Evolutionary conservation across 805 yeast species (phyloP), one percentile per base, ranked within the genome.

Genomic region (Candida gorgasii): DNA sequence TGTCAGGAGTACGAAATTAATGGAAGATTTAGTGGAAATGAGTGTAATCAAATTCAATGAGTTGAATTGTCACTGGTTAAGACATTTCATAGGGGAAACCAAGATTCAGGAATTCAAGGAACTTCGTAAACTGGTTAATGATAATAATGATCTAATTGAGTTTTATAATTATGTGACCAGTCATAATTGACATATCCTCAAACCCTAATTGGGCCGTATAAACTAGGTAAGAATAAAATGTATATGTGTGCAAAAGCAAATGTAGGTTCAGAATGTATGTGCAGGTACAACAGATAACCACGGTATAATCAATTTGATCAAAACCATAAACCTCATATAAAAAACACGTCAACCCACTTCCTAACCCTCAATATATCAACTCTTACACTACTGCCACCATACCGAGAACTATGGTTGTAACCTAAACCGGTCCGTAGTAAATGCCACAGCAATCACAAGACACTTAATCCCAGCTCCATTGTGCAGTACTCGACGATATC

Each of bases 41-140:
- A n/a, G 19, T 8, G 20, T 30, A 8, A 20, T 30, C 2, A 26
- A 43, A 17, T 50, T 43, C 36, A 43, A 46, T 27, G 36, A 36
- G 9, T 38, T 52, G 24, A 47, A 48, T 24, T 36, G 46, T 16
- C 19, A 35, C 26, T 53, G 59, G 59, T 29, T 51, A 15, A 37
- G 33, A 12, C 39, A 28, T 8, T 47, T 51, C 11, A 47, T 57
- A n/a, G 58, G 59, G 2, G 40, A 47, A 9, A 24, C 43, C 14
- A 53, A 52, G 33, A 36, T 54, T 9, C 12, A 35, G 24, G 53
- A 53, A 42, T 55, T 43, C 37, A 31, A 45, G 15, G 39, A 44
- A 23, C 15, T 42, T 5, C 23, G 40, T 19, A 5, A 28, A 8
- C 5, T 4, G n/a, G 4, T 11, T 5, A 9, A 12, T 2, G 44